Evolutionary conservation across 129 eudicot genomes (phyloP), one percentile per base, ranked within the genome.

Genomic region (Chrysanthemum lavandulifolium): DNA sequence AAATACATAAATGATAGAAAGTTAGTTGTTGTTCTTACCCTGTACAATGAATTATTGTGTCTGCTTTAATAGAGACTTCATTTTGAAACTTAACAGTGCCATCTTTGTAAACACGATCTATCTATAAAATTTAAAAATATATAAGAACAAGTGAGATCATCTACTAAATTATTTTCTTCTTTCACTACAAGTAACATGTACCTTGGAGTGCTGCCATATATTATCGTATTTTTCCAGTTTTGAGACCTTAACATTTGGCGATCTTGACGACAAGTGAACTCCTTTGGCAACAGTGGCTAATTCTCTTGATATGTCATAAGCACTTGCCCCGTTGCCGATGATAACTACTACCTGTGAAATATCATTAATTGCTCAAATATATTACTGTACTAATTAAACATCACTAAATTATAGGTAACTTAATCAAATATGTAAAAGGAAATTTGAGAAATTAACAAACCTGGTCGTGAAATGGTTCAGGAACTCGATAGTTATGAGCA

Each of bases 401-500:
- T 19, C 72, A 56, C 6, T n/a, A 57, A 58, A 13, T 16, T 52
- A 6, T 5, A 5, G 40, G 63, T 14, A 16, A 45, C 68, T 36
- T 5, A 13, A 10, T 13, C 19, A 2, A 60, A 21, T 14, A 54
- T 21, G 47, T 65, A 47, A 50, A 1, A 54, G 60, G 40, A 36
- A 2, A 56, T 21, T 5, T 70, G 47, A 8, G 19, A 54, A 70
- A 29, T 29, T 3, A 29, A 18, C 13, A 23, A 65, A 84, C 97
- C 87, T 85, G 87, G 72, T 84, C 77, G 13, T 67, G 78, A 80
- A 85, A 88, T 18, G 90, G 89, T 16, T 73, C 88, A 13, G 85
- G 89, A 43, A 76, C 89, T 43, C 97, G 82, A 77, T 87, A 91
- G 68, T 88, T 91, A 75, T 91, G 95, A 67, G 95, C 89, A 74